Base-by-base conservation (phyloP, 495 filamentous ascomycete genomes). In the Penicillium mononematosum region DNA sequence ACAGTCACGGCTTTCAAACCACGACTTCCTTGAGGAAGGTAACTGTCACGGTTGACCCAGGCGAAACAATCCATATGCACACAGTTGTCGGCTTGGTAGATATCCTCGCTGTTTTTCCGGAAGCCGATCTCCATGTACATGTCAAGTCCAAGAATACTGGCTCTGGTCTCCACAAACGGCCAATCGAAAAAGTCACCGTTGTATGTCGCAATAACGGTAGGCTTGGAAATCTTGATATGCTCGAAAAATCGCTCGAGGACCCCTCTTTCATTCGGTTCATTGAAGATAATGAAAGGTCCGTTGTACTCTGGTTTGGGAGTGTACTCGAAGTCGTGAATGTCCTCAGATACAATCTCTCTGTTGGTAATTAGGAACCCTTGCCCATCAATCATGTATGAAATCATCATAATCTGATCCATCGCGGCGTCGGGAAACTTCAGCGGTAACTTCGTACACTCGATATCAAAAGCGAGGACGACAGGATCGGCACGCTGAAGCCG, bases 131-230 rank as follows among this genome's bases (percentile, higher is more conserved):
- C 95, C 58, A 83, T 88, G 70, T 98, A 99, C 94, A 99, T 96
- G 70, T 99, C 94, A 67, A 99, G 96, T n/a, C 94, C 94, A 45
- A 92, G 84, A 36, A 95, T 80, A 68, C 91, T 94, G 14, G 94
- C 91, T 69, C 94, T 82, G 19, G 95, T 83, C 75, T 99, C 94
- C 16, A 99, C 92, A 64, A 94, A 99, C 0, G 95, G 94, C 94
- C 94, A 99, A 84, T 99, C 94, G 84, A 99, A 99, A 64, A 98
- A 99, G 80, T 99, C 94, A 71, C 94, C 94, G 88, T 99, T 99
- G 79, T 99, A 99, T 4, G 95, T 97, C 16, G 92, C 94, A 66
- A 99, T 97, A 16, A 99, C 92, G 0, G 92, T 97, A 2, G 94
- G 94, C 53, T 89, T 85, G 4, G 92, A 91, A 69, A 95, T 90